Evolutionary conservation across 2,329 filamentous ascomycete genomes (phyloP).

Genomic region (Aureobasidium mangrovei): DNA sequence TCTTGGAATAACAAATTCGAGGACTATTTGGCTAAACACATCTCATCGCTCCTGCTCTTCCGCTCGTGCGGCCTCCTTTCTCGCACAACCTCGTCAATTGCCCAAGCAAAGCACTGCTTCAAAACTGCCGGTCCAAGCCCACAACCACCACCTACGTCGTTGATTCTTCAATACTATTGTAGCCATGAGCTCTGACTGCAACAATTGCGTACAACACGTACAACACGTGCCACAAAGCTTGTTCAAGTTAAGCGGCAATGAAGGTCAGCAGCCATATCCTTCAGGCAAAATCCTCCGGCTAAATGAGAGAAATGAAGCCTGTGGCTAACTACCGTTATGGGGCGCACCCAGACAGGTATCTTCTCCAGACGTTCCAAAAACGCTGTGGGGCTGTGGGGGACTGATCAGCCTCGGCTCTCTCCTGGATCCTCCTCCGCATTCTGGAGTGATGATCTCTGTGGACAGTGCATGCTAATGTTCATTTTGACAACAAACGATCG

Average conservation of each 20-base stretch:
- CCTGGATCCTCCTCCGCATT: conserved; percentile 9
- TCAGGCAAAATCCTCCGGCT: conserved; percentile 11
- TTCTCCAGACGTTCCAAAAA: conserved; percentile 7
- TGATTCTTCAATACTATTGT: background rate
- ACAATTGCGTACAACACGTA: background rate
- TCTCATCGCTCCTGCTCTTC: too few relatives aligned
- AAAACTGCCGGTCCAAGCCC: background rate
- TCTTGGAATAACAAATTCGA: too few relatives aligned
- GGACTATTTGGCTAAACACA: too few relatives aligned
- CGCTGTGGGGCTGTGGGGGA: background rate
- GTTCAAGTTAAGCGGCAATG: background rate
- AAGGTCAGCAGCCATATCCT: background rate
- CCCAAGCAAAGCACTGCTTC: background rate
- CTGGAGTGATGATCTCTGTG: background rate
- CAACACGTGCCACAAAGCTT: conserved; percentile 11
- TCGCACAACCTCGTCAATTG: background rate
- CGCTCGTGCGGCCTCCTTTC: background rate
- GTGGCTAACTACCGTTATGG: background rate
- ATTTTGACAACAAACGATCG: background rate
- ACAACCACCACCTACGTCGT: conserved; percentile 3
- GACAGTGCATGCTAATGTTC: background rate
- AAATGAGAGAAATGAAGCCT: conserved; percentile 1
- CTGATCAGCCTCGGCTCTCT: background rate
- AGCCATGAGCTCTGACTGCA: background rate
- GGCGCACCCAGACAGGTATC: background rate